Evolutionary conservation across 495 filamentous ascomycete species (phyloP), one percentile per base, ranked within the genome.

Genomic region (Aspergillus funiculosus): DNA sequence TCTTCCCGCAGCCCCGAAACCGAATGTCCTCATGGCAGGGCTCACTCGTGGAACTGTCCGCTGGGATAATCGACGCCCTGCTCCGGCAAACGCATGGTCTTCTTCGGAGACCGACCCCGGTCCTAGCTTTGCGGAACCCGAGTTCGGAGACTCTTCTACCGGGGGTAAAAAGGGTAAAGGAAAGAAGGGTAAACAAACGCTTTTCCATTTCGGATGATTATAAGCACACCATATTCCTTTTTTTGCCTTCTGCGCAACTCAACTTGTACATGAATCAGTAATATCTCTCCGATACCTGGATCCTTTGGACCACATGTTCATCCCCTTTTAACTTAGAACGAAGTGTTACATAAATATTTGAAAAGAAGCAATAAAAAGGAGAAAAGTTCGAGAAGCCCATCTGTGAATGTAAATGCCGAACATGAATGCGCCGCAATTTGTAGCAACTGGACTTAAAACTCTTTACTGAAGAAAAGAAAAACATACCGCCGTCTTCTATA

Each of bases 181-280:
- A 49, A 83, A 87, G 65, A 80, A 78, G 50, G 85, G 87, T 62
- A 91, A 91, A 68, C 84, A 91, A 66, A 81, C 85, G 3, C 63
- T 90, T 39, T 75, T 74, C 57, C 73, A 77, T 49, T 75, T 77
- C 54, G 75, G 75, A 36, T 78, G 48, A 61, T 50, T 10, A 14
- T 28, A 26, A 10, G 5, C 1, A 13, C 34, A 22, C 15, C 6
- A 18, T 26, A 40, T 22, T 17, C 26, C 37, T 25, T 10, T 6
- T 31, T 25, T 13, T 22, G 10, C 39, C 6, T 47, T 30, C 8
- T n/a, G n/a, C n/a, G n/a, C n/a, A n/a, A n/a, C n/a, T n/a, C n/a
- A n/a, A n/a, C n/a, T n/a, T n/a, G n/a, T n/a, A n/a, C n/a, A n/a
- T n/a, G n/a, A n/a, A n/a, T n/a, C n/a, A n/a, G n/a, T n/a, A n/a